Evolutionary conservation across 805 yeast species (phyloP).

Genomic region (Blastobotrys robertii): DNA sequence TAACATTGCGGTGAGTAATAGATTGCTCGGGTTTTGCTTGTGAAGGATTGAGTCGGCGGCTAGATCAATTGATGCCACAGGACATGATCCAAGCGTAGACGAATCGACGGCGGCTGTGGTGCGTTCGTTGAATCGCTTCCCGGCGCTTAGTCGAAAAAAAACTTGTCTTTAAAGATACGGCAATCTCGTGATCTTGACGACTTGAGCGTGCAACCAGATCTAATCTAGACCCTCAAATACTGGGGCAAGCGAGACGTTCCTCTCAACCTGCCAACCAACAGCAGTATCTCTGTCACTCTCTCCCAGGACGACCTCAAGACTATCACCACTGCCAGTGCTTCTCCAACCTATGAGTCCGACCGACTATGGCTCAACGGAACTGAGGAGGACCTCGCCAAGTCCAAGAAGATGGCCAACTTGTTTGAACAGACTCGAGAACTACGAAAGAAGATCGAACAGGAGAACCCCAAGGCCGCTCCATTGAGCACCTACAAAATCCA

Average conservation of each 20-base stretch:
- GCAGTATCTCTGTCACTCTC: conserved; percentile 89
- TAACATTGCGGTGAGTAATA: conserved; percentile 74
- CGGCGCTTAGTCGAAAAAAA: too few species aligned
- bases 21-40: too few species aligned
- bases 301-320: conserved; percentile 88
- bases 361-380: conserved; percentile 80
- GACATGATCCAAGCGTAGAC: too few species aligned
- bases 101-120: too few species aligned
- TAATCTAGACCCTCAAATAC: conserved; percentile 69
- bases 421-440: conserved; percentile 61
- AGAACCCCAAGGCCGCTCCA: conserved; percentile 33
- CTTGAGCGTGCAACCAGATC: background rate
- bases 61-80: too few species aligned
- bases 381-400: conserved; percentile 57
- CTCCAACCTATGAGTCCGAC: conserved; percentile 48
- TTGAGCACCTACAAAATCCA: conserved; percentile 57
- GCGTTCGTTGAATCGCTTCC: too few species aligned
- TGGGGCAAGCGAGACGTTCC: conserved; percentile 96
- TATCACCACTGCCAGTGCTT: conserved; percentile 76
- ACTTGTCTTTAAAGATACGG: too few species aligned
- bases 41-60: too few species aligned
- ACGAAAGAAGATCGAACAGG: conserved; percentile 51
- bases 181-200: too few species aligned
- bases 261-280: conserved; percentile 89
- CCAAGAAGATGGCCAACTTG: conserved; percentile 47